Conservation (phyloP, 2,329 filamentous ascomycete genomes). For the Trichoderma sp. region DNA sequence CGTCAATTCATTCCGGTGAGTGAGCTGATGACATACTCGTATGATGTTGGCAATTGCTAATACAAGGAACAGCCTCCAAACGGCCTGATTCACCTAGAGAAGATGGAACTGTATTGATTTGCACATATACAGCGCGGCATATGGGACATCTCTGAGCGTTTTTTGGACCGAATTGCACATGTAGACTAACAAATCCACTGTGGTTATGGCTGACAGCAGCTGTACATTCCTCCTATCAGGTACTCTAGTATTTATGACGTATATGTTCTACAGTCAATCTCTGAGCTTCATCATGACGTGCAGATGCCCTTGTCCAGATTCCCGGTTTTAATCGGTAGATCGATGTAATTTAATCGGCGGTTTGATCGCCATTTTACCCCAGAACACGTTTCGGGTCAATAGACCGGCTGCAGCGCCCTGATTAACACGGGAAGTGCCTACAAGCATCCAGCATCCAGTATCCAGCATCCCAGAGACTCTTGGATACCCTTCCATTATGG, state of each 20-base stretch:
- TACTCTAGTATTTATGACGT: background rate
- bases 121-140: background rate
- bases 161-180: background rate
- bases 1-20: conserved; percentile 85
- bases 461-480: background rate
- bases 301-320: background rate
- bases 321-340: background rate
- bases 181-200: background rate
- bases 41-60: conserved; percentile 24
- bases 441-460: background rate
- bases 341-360: background rate
- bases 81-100: conserved; percentile 64
- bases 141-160: background rate
- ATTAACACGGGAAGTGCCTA: background rate
- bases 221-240: background rate
- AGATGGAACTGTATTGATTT: conserved; percentile 43
- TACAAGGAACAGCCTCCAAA: conserved; percentile 56
- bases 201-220: background rate
- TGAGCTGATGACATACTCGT: conserved; percentile 27
- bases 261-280: background rate
- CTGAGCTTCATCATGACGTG: background rate
- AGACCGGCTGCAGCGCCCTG: no score
- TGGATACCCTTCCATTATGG: background rate
- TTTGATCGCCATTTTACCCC: background rate
- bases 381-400: background rate